Conservation (phyloP, 2,329 filamentous ascomycete genomes). For the Drechslerella dactyloides region DNA sequence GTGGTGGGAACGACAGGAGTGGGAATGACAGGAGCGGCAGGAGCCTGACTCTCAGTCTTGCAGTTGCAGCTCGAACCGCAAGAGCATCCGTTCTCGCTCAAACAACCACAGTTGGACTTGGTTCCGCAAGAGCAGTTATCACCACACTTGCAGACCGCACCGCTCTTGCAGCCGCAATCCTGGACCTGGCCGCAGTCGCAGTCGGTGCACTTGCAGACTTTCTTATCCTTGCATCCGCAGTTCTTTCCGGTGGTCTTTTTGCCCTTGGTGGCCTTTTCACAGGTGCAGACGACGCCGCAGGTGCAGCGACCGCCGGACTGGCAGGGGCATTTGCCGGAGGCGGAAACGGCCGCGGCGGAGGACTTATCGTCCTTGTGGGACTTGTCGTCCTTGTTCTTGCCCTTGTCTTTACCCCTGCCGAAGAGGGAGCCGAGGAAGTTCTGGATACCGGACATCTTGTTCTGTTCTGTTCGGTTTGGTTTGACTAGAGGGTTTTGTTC, state of each 20-base stretch:
- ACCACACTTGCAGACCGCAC: slow-evolving; percentile 12
- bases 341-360: no score
- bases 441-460: slow-evolving; percentile 33
- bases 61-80: neutral
- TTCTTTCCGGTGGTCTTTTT: neutral
- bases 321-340: slow-evolving; percentile 29
- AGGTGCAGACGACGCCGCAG: slow-evolving; percentile 26
- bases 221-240: slow-evolving; percentile 33
- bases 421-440: slow-evolving; percentile 41
- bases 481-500: neutral
- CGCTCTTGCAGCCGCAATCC: slow-evolving; percentile 27
- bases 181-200: slow-evolving; percentile 31
- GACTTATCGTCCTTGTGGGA: slow-evolving; percentile 2
- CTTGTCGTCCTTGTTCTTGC: slow-evolving; percentile 16
- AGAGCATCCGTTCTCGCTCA: neutral
- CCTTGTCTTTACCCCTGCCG: slow-evolving; percentile 34
- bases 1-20: neutral
- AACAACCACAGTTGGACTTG: neutral
- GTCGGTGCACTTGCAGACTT: slow-evolving; percentile 21
- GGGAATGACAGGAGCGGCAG: neutral
- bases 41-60: no score
- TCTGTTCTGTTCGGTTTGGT: neutral
- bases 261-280: slow-evolving; percentile 4
- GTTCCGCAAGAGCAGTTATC: neutral
- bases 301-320: slow-evolving; percentile 21